Conservation (phyloP, 2,329 filamentous ascomycete genomes). For the Talaromyces sp. region DNA sequence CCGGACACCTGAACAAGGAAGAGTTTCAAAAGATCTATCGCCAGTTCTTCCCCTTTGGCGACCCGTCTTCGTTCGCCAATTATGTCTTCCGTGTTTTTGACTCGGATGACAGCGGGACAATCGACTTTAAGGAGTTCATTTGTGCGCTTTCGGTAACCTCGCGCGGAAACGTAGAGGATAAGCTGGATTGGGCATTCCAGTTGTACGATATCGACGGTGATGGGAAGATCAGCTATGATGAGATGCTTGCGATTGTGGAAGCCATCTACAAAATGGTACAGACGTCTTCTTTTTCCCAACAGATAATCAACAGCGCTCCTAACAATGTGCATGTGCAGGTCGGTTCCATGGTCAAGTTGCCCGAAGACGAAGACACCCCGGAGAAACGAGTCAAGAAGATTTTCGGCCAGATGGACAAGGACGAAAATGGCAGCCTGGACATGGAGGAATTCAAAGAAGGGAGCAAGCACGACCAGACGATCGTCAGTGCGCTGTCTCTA, state of each 20-base stretch:
- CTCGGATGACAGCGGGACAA: slow-evolving; percentile 92
- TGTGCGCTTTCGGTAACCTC: slow-evolving; percentile 95
- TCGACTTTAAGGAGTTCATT: slow-evolving; percentile 99
- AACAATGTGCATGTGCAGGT: slow-evolving; percentile 55
- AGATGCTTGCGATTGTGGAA: slow-evolving; percentile 98
- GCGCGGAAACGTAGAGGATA: slow-evolving; percentile 98
- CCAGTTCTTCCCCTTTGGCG: slow-evolving; percentile 98
- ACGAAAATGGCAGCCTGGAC: slow-evolving; percentile 94
- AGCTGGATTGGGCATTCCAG: slow-evolving; percentile 98
- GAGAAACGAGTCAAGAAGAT: slow-evolving; percentile 98
- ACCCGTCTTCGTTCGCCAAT: slow-evolving; percentile 94
- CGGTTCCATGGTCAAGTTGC: slow-evolving; percentile 97
- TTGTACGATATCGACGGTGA: slow-evolving; percentile 98
- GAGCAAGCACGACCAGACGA: slow-evolving; percentile 97
- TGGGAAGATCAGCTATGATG: slow-evolving; percentile 97
- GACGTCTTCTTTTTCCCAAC: slow-evolving; percentile 14
- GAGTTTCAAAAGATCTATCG: slow-evolving; percentile 99
- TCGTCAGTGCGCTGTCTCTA: slow-evolving; percentile 91
- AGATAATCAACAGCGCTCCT: slow-evolving; percentile 8
- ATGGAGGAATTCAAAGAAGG: slow-evolving; percentile 99
- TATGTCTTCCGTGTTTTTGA: slow-evolving; percentile 99
- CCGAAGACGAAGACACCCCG: slow-evolving; percentile 96
- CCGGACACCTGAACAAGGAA: slow-evolving; percentile 92
- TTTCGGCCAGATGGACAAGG: slow-evolving; percentile 99
- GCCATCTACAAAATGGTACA: slow-evolving; percentile 99